phyloP scores from a whole-genome alignment of 1,284 basidiomycete genomes.

The Cryptococcus jaspeensis region DNA sequence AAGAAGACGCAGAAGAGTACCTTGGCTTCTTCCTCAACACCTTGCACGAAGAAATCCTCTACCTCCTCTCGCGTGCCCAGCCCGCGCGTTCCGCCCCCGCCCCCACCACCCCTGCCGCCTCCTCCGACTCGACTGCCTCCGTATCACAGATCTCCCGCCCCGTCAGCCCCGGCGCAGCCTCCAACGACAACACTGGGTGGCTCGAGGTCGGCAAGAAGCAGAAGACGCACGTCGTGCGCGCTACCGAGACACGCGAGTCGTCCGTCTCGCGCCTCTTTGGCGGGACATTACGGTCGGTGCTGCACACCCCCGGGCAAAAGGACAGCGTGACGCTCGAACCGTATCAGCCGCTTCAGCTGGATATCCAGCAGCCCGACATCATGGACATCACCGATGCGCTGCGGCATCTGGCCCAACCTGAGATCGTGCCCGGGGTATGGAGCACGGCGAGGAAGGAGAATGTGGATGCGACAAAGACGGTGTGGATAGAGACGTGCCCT shows the following conservation, averaged over 20 bases:
- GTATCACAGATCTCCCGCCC: constrained; percentile 44
- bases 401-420: constrained; percentile 72
- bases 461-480: constrained; percentile 82
- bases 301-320: constrained; percentile 74
- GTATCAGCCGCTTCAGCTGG: constrained; percentile 83
- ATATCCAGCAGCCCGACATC: constrained; percentile 81
- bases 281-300: constrained; percentile 84
- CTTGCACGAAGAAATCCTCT: constrained; percentile 86
- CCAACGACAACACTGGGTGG: constrained; percentile 58
- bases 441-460: constrained; percentile 60
- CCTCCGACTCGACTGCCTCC: constrained; percentile 41
- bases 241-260: constrained; percentile 75
- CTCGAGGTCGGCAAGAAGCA: constrained; percentile 91
- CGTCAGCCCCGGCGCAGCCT: constrained; percentile 43
- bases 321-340: constrained; percentile 90
- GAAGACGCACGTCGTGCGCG: constrained; percentile 75
- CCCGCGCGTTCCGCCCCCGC: constrained; percentile 32
- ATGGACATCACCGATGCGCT: constrained; percentile 81
- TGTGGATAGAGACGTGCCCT: constrained; percentile 82
- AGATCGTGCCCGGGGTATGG: constrained; percentile 72
- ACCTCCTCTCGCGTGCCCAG: constrained; percentile 55
- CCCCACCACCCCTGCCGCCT: constrained; percentile 57
- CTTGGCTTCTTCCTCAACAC: constrained; percentile 96
- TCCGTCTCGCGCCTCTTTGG: constrained; percentile 91
- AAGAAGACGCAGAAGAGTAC: constrained; percentile 99